phyloP scores from a whole-genome alignment of 2,329 filamentous ascomycete species.

The Plenodomus biglobosus region DNA sequence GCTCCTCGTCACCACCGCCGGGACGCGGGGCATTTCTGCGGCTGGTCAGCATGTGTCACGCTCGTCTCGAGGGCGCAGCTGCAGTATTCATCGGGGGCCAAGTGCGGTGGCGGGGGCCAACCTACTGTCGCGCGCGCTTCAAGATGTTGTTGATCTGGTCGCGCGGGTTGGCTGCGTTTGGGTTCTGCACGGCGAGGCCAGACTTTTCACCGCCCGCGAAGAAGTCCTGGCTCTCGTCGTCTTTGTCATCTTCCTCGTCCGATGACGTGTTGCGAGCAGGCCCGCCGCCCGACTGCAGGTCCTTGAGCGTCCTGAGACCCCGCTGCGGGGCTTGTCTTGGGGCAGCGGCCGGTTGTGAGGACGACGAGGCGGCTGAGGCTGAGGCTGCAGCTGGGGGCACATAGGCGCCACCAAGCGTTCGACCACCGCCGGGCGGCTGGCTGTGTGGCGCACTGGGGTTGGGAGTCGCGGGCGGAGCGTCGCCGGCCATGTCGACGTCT shows the following conservation, averaged over 20 bases:
- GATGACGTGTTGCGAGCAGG: conserved; percentile 50
- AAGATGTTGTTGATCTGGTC: conserved; percentile 56
- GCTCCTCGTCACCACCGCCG: conserved; percentile 56
- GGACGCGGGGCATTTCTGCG: conserved; percentile 63
- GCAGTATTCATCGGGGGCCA: too few relatives aligned
- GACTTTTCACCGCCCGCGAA: conserved; percentile 88
- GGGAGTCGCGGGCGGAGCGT: conserved; percentile 27
- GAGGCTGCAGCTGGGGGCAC: conserved; percentile 30
- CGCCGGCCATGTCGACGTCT: conserved; percentile 41
- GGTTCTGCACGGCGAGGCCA: conserved; percentile 67
- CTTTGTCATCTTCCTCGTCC: conserved; percentile 62
- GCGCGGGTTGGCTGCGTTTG: conserved; percentile 54
- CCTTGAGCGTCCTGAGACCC: conserved; percentile 48
- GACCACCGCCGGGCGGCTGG: conserved; percentile 36
- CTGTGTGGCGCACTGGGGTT: conserved; percentile 25
- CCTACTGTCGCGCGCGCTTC: conserved; percentile 50
- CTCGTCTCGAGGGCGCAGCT: too few relatives aligned
- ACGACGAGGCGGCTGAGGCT: conserved; percentile 31
- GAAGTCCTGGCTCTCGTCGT: conserved; percentile 65
- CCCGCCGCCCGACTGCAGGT: conserved; percentile 47
- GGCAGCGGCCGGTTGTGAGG: conserved; percentile 24
- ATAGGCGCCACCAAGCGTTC: conserved; percentile 42
- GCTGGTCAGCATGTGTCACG: conserved; percentile 22
- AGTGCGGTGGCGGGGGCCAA: neutral
- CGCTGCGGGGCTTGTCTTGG: conserved; percentile 33